Percentiles rank a stretch among this genome's conserved stretches.
Evolutionary conservation across 2,329 filamentous ascomycete genomes (phyloP).

Genomic region (Rhynchosporium graminicola): DNA sequence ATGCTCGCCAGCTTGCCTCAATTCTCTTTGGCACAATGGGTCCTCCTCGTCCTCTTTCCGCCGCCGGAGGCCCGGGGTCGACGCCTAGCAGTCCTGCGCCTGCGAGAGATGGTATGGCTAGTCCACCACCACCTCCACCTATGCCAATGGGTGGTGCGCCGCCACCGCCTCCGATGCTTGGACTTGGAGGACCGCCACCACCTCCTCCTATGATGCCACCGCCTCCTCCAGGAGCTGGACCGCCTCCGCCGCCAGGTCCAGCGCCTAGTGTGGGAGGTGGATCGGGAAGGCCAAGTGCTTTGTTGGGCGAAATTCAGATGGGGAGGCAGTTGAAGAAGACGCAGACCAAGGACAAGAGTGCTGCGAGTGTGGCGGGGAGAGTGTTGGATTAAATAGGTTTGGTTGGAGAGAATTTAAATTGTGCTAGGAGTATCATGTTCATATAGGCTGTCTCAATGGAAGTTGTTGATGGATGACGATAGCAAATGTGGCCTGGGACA

Average conservation of each 20-base stretch:
- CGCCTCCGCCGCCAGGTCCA: slow-evolving; percentile 43
- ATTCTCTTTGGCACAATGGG: slow-evolving; percentile 98
- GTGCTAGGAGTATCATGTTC: no score
- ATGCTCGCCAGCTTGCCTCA: slow-evolving; percentile 87
- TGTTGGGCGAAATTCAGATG: slow-evolving; percentile 81
- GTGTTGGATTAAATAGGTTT: slow-evolving; percentile 51
- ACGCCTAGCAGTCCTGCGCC: slow-evolving; percentile 46
- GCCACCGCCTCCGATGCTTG: slow-evolving; percentile 42
- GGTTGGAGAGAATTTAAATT: no score
- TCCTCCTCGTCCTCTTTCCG: slow-evolving; percentile 83
- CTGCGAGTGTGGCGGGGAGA: slow-evolving; percentile 69
- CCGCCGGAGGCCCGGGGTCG: slow-evolving; percentile 64
- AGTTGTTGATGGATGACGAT: no score
- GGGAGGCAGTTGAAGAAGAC: slow-evolving; percentile 84
- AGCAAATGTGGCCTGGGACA: no score
- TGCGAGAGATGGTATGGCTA: slow-evolving; percentile 44
- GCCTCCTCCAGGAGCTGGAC: slow-evolving; percentile 41
- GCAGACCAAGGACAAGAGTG: slow-evolving; percentile 83
- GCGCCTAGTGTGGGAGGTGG: slow-evolving; percentile 38
- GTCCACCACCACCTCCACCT: slow-evolving; percentile 50
- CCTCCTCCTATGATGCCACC: slow-evolving; percentile 41
- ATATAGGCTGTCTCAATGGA: no score
- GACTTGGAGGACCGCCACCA: slow-evolving; percentile 38
- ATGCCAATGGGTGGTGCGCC: slow-evolving; percentile 47
- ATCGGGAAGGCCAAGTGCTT: slow-evolving; percentile 56